Base-by-base conservation (phyloP, 768 basidiomycete species). In the Thelephora aurantiotincta region DNA sequence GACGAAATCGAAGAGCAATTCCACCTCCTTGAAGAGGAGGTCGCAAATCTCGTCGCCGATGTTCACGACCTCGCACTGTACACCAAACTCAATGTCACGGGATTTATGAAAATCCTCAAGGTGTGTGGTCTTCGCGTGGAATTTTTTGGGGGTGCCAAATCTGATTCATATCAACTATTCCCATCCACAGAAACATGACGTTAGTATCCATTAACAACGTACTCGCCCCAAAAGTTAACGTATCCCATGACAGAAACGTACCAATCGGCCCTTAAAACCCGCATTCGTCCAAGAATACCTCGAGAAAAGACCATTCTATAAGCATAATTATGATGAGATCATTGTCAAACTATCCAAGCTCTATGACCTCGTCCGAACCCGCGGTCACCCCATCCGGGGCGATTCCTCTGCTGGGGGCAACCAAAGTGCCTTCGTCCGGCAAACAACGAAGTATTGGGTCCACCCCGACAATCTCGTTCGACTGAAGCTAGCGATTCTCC, bases 381-480 rank as follows among this genome's bases (percentile, higher is more conserved):
- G 96, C 46, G 96, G 96, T 0, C 88, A 97, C 58, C 96, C 96
- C 9, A 82, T 90, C 1, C 77, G 84, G 49, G 96, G 96, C 19
- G 96, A 99, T 59, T 78, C 92, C 1, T 82, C 82, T 55, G 96
- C 96, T 1, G 96, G 96, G 23, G 93, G 94, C 1, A 85, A 66
- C 54, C 96, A 99, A 68, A 96, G 87, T 54, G 96, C 94, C 1
- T 99, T 99, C 58, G 88, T 97, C n/a, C 68, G 96, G 35, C 92
- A 96, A 64, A 99, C 96, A 33, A 98, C 96, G 11, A 99, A 99
- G 62, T 99, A 99, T 58, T 99, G 96, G 96, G 94, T 94, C 2
- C 94, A 98, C 61, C 85, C 84, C 1, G 94, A 98, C 61, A 97
- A 98, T 59, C 75, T 96, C 35, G 83, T 97, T 20, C 82, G 89